phyloP scores from a whole-genome alignment of 371 early-diverging fungal species.

The Syncephalastrum sp. region DNA sequence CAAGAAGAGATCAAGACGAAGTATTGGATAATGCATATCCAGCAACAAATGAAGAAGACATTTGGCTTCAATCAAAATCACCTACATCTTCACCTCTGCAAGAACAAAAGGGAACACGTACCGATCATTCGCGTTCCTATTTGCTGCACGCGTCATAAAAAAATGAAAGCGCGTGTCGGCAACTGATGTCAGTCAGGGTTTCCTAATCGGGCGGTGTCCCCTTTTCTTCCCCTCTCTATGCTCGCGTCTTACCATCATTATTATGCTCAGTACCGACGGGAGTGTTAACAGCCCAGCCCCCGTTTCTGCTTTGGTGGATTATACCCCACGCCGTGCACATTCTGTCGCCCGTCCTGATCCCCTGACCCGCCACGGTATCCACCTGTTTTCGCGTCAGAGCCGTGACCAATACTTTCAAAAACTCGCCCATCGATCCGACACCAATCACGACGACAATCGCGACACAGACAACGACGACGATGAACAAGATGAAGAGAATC shows the following conservation, averaged over 20 bases:
- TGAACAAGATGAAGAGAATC: not conserved
- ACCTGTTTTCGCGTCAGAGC: slow-evolving; percentile 19
- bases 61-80: too few relatives aligned
- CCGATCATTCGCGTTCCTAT: too few relatives aligned
- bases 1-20: too few relatives aligned
- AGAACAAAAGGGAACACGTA: too few relatives aligned
- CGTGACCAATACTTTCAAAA: slow-evolving; percentile 33
- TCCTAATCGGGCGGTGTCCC: not conserved
- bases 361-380: slow-evolving; percentile 10
- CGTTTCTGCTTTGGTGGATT: slow-evolving; percentile 39
- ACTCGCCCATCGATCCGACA: slow-evolving; percentile 17
- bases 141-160: too few relatives aligned
- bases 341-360: slow-evolving; percentile 6
- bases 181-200: not conserved
- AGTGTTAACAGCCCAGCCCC: slow-evolving; percentile 8
- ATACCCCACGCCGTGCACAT: slow-evolving; percentile 34
- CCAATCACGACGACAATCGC: slow-evolving; percentile 5
- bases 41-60: too few relatives aligned
- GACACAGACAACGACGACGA: not conserved
- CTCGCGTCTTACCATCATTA: not conserved
- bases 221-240: not conserved
- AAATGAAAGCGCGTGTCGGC: not conserved
- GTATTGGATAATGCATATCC: too few relatives aligned
- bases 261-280: not conserved
- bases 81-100: too few relatives aligned